Evolutionary conservation across 2,329 filamentous ascomycete species (phyloP), one percentile per base, ranked within the genome.

Genomic region (Aspergillus chevalieri): DNA sequence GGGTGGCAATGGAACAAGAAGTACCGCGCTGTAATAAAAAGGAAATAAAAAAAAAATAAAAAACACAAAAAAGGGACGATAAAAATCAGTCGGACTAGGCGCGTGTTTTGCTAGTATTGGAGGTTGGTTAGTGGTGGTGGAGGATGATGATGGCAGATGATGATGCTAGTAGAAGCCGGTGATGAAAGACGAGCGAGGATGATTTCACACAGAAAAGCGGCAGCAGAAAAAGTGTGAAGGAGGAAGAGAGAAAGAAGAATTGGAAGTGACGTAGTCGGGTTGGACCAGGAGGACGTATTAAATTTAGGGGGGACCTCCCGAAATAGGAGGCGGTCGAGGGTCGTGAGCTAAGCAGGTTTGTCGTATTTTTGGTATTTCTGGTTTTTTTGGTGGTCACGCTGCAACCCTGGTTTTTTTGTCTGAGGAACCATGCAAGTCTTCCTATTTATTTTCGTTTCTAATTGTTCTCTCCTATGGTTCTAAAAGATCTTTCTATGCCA

Each of bases 231-330:
- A 53, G 56, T 52, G 56, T 58, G 58, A 58, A 52, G 55, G 56
- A 60, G 53, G 24, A 17, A 43, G 63, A 57, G 49, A 62, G 63
- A 57, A 50, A 62, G 58, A 30, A 30, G 26, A 30, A 30, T 30
- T 30, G 26, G 55, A 57, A 60, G 66, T 69, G 67, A 69, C 67
- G 66, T 68, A 69, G 67, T 65, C 63, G 64, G 61, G 59, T 59
- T 63, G 52, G 55, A 57, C 56, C 63, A 61, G 26, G 26, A 30
- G 26, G 26, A 30, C 26, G 26, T 30, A 30, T 41, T 19, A 19
- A 52, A 60, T 65, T 67, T 66, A 63, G 64, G 38, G 64, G 64
- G 60, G 51, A 48, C 38, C 51, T 22, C 47, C 46, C 43, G 53
- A 57, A 54, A 61, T 57, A 57, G 59, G 56, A 59, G 59, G 57